These are phyloP conservation scores for Dryas alaskensis DNA, from an alignment of 306 rosid species.

Conservation along the genomic window DNA sequence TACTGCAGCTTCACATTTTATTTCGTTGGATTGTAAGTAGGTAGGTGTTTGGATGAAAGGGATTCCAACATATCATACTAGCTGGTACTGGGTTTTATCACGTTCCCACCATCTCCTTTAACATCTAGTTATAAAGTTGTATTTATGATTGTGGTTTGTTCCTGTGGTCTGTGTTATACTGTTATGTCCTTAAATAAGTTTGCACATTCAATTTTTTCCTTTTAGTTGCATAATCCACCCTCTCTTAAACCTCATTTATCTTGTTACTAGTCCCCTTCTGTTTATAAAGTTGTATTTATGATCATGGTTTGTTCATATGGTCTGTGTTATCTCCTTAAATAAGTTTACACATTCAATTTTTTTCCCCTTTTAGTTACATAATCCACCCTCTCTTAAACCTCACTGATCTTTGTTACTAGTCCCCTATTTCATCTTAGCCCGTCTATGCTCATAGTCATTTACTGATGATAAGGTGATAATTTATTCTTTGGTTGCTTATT, in stretches of 20 bases:
- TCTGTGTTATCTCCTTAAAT: not conserved
- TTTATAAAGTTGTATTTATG: no score
- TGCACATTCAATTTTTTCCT: not conserved
- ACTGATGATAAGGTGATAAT: not conserved
- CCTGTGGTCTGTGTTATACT: not conserved
- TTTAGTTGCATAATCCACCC: not conserved
- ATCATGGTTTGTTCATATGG: not conserved
- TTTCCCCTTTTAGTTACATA: not conserved
- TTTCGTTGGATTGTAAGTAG: not conserved
- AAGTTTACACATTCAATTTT: not conserved
- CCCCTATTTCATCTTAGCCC: not conserved
- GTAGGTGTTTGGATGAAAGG: not conserved
- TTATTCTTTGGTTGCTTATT: not conserved
- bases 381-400: not conserved
- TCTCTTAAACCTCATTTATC: not conserved
- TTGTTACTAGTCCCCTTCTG: no score
- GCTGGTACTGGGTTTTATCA: not conserved
- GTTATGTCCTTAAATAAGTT: not conserved
- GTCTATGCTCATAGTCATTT: not conserved
- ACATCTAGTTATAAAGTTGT: not conserved
- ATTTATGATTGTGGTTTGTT: not conserved
- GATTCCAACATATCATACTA: not conserved
- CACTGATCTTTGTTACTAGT: not conserved
- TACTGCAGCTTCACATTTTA: not conserved
- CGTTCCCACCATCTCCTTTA: not conserved